Evolutionary conservation across 257 asterid genomes (phyloP), one percentile per base, ranked within the genome.

Genomic region (Echites panduratus): DNA sequence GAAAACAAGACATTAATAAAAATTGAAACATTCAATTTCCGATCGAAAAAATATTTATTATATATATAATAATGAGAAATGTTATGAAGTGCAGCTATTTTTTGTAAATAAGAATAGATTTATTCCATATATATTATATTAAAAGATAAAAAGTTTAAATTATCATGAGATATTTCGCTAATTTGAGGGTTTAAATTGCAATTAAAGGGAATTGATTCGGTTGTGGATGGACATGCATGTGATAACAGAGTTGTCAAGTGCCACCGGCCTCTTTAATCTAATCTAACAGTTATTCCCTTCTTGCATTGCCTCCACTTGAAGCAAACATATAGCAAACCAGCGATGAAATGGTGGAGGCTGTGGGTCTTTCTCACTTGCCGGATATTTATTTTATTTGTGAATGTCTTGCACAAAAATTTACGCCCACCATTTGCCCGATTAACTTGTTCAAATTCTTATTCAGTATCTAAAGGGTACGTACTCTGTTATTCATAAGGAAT

Each of bases 301-400:
- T 32, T 32, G 38, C 38, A 32, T 32, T 69, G 53, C 77, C 81
- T 78, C 61, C 53, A 43, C 71, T 48, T 27, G 67, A 73, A 78
- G 74, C 74, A 59, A 68, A n/a, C 73, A 9, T 35, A 45, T 35
- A 45, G 20, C 9, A 0, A 20, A 22, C 1, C n/a, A n/a, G n/a
- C n/a, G 4, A 62, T 32, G 11, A 32, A 62, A 35, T 16, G 13
- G 17, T 29, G 0, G 45, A 5, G 41, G 19, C 16, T 4, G 38
- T 29, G 7, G 45, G 24, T 32, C 47, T 16, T 62, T 62, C 68
- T 35, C 47, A 16, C 68, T 62, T 32, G 26, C 47, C 40, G 1
- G 7, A 13, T 12, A 27, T 24, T 27, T 58, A 27, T 26, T 58
- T 9, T 52, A 3, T 1, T n/a, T 52, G 24, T 52, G 12, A 0